Conservation (phyloP, 1,139 yeast species). For the Schizosaccharomyces versatilis region DNA sequence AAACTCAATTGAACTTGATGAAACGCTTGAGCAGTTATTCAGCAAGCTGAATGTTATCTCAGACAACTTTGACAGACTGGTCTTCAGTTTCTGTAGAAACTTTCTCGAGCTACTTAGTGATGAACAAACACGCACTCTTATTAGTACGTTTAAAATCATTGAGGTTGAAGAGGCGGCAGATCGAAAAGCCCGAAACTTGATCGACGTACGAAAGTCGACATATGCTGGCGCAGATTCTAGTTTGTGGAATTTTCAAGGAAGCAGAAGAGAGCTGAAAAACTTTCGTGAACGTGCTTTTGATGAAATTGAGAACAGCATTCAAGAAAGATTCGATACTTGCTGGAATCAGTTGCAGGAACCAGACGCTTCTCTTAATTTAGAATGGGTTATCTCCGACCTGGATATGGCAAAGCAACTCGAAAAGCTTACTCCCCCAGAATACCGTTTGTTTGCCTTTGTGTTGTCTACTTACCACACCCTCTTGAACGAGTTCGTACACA, state of each 20-base stretch:
- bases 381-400: conserved; percentile 5
- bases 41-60: conserved; percentile 30
- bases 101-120: conserved; percentile 49
- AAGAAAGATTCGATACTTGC: conserved; percentile 47
- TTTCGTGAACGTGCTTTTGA: conserved; percentile 45
- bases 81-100: conserved; percentile 38
- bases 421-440: too few species aligned
- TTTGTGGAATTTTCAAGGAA: conserved; percentile 4
- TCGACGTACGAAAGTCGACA: conserved; percentile 15
- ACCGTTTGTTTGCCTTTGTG: too few species aligned
- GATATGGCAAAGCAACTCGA: not conserved
- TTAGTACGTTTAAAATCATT: conserved; percentile 50
- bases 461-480: too few species aligned
- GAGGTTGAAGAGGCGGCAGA: conserved; percentile 70
- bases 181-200: conserved; percentile 18
- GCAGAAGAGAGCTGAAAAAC: conserved; percentile 26
- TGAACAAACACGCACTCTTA: conserved; percentile 44
- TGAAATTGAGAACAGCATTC: conserved; percentile 37
- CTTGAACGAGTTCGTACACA: conserved; percentile 28
- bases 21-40: conserved; percentile 42
- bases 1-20: conserved; percentile 47
- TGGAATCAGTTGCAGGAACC: conserved; percentile 25
- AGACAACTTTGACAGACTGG: conserved; percentile 38
- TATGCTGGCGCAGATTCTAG: not conserved
- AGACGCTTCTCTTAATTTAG: conserved; percentile 10